Conservation (phyloP, 495 filamentous ascomycete genomes). For the Talaromyces thailandensis region DNA sequence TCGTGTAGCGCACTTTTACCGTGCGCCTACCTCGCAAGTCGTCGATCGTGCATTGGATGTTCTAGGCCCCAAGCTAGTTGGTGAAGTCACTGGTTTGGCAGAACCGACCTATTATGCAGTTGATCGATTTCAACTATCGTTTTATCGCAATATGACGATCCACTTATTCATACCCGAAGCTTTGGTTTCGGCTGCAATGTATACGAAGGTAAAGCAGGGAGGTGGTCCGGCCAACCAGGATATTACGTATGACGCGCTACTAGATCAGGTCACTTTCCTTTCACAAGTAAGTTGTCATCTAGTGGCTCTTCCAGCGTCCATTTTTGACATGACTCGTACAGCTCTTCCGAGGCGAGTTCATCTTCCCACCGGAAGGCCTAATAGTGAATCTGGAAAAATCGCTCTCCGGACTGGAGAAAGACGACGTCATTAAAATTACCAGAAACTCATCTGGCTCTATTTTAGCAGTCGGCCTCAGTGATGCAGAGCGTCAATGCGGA, state of each 20-base stretch:
- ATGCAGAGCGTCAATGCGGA: conserved; percentile 63
- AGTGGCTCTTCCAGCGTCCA: not conserved
- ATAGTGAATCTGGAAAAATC: conserved; percentile 71
- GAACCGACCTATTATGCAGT: conserved; percentile 91
- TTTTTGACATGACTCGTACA: conserved; percentile 11
- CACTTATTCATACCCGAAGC: conserved; percentile 93
- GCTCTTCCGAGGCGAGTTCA: conserved; percentile 94
- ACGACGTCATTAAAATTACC: conserved; percentile 67
- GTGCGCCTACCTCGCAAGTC: conserved; percentile 65
- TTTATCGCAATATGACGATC: conserved; percentile 98
- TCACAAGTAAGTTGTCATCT: conserved; percentile 45
- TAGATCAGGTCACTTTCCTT: conserved; percentile 75
- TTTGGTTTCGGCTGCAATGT: conserved; percentile 80
- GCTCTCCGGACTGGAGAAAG: conserved; percentile 62
- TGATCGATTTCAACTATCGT: conserved; percentile 91
- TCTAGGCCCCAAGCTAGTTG: conserved; percentile 79
- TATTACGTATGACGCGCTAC: conserved; percentile 61
- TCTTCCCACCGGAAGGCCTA: conserved; percentile 83
- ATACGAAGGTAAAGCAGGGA: conserved; percentile 80
- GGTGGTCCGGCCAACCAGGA: conserved; percentile 73
- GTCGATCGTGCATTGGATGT: conserved; percentile 87
- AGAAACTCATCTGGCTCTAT: conserved; percentile 47
- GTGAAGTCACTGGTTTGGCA: conserved; percentile 63
- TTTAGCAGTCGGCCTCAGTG: conserved; percentile 60
- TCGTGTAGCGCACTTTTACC: conserved; percentile 86